A percentile compares a stretch with the other conserved stretches of the same genome.
phyloP scores from a whole-genome alignment of 495 filamentous ascomycete species.

The Hypoxylon trugodes region DNA sequence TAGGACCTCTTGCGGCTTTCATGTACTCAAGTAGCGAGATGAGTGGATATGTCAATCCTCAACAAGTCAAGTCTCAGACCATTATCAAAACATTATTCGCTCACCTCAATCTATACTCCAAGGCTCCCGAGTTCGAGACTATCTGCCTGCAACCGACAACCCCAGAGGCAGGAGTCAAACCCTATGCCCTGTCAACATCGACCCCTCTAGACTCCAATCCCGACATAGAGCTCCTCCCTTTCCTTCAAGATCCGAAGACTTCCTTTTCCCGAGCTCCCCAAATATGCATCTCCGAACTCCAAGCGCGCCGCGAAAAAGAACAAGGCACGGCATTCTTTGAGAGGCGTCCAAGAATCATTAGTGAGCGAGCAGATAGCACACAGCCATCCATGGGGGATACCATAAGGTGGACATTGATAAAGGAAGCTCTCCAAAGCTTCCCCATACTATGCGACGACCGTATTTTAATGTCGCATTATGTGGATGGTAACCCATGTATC shows the following conservation, averaged over 20 bases:
- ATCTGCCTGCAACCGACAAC: background rate
- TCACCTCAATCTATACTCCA: background rate
- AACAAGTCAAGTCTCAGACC: slow-evolving; percentile 1
- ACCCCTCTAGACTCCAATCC: background rate
- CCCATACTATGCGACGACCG: background rate
- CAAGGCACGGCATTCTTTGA: background rate
- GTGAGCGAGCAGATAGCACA: background rate
- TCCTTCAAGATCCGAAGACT: background rate
- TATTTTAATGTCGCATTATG: background rate
- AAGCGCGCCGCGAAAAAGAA: background rate
- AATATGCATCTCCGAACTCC: background rate
- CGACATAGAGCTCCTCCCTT: background rate
- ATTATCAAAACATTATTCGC: background rate
- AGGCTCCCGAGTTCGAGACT: background rate
- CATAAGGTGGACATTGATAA: background rate
- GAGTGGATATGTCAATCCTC: background rate
- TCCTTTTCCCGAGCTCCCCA: background rate
- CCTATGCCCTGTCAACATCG: background rate
- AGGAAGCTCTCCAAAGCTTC: background rate
- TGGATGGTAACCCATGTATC: background rate
- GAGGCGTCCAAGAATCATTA: background rate
- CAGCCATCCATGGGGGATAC: background rate
- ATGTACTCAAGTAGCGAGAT: slow-evolving; percentile 1
- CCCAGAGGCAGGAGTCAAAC: background rate
- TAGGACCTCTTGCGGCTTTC: background rate